phyloP scores from a whole-genome alignment of 1,139 yeast species.

The Kurtzmaniella quercitrusa region DNA sequence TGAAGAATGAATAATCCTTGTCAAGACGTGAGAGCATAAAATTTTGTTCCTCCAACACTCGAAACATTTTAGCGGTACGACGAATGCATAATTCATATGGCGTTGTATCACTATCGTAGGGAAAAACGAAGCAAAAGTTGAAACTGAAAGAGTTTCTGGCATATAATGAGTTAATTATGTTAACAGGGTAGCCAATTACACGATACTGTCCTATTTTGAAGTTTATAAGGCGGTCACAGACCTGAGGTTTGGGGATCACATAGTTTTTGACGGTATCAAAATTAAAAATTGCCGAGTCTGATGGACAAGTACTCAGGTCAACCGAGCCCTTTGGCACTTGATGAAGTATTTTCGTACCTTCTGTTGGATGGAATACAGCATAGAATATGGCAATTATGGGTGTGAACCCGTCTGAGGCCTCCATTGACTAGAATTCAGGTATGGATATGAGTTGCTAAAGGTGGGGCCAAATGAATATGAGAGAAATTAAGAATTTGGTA shows the following conservation, averaged over 20 bases:
- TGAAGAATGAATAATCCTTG: slow-evolving; percentile 34
- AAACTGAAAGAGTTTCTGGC: slow-evolving; percentile 89
- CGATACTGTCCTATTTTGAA: slow-evolving; percentile 68
- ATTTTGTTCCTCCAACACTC: slow-evolving; percentile 86
- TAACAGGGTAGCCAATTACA: slow-evolving; percentile 89
- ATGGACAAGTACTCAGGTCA: slow-evolving; percentile 14
- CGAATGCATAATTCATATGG: slow-evolving; percentile 85
- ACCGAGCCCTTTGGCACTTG: slow-evolving; percentile 77
- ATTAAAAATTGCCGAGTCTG: slow-evolving; percentile 50
- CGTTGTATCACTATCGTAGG: slow-evolving; percentile 73
- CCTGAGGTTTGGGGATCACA: slow-evolving; percentile 87
- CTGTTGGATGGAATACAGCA: slow-evolving; percentile 91
- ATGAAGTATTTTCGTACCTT: slow-evolving; percentile 89
- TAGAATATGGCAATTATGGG: slow-evolving; percentile 86
- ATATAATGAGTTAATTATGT: slow-evolving; percentile 68
- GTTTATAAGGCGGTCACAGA: slow-evolving; percentile 78
- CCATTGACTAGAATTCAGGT: slow-evolving; percentile 19
- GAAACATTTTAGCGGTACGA: slow-evolving; percentile 84
- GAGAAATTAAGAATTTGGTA: too few species aligned
- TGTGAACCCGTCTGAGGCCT: slow-evolving; percentile 57
- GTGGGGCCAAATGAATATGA: too few species aligned
- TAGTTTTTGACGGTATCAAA: slow-evolving; percentile 87
- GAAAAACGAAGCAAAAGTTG: slow-evolving; percentile 89
- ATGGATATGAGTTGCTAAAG: not conserved
- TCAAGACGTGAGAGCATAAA: slow-evolving; percentile 62